Base-by-base conservation (phyloP, 2,329 filamentous ascomycete species). In the Trichoderma pleuroti region DNA sequence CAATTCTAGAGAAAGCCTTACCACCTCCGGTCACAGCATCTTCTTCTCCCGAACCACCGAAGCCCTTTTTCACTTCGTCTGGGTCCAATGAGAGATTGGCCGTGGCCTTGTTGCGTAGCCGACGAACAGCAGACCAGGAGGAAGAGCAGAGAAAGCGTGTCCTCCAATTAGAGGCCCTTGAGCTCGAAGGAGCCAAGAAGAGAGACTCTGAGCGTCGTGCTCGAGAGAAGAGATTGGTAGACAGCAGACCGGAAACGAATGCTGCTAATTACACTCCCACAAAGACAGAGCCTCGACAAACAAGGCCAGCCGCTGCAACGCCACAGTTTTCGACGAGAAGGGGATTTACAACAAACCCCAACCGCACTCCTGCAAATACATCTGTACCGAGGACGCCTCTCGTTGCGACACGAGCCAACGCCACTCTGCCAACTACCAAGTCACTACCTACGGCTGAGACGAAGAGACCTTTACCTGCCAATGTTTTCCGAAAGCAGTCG, bases 21-120 rank as follows among this genome's bases (percentile, higher is more conserved):
- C 16, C 26, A 18, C 30, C 65, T 9, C 4, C 26, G 3, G n/a
- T 24, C 1, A 11, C 57, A 32, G 30, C 24, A 2, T 71, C 70
- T 5, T 63, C 60, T 28, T 71, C 72, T 70, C 8, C 74, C 61
- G 28, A 73, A 56, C 1, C 73, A 65, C 67, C 68, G 4, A 72
- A 72, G 14, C 78, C 79, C 14, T 82, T 82, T 74, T 82, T 82
- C 70, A 82, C 80, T 2, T 75, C 79, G 3, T 82, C 80, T 0
- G 80, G 81, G 11, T 78, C 77, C 1, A 76, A 78, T 26, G 80
- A 82, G 70, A 74, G 77, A 46, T 72, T 80, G 52, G 77, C 77
- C 2, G 75, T 82, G 0, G 80, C 80, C 5, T 66, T 81, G 1
- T 77, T 80, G 12, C 78, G 78, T 24, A 82, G 81, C 64, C 77